A percentile compares a stretch with the other conserved stretches of the same genome.
phyloP scores from a whole-genome alignment of 2,329 filamentous ascomycete genomes.

The Aureobasidium sp. region DNA sequence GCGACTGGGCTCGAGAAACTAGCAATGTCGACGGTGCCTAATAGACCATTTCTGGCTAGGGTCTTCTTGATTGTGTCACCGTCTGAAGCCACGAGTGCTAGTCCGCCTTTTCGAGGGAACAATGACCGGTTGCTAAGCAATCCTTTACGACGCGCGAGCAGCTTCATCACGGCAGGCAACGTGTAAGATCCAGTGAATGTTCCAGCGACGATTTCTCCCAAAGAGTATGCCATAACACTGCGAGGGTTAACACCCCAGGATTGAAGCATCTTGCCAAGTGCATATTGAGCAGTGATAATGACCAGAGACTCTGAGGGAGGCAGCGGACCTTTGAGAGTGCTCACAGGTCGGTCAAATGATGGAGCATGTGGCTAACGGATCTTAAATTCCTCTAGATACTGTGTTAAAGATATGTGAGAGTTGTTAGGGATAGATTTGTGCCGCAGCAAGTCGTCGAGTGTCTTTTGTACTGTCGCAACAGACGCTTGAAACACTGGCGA shows the following conservation, averaged over 20 bases:
- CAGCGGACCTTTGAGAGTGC: background rate
- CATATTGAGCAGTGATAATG: conserved; percentile 1
- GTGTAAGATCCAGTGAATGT: conserved; percentile 3
- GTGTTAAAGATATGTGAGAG: background rate
- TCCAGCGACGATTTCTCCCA: background rate
- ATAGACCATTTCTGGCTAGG: background rate
- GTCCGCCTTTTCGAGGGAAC: background rate
- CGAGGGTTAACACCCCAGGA: background rate
- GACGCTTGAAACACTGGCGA: background rate
- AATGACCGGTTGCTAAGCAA: background rate
- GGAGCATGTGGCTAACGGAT: background rate
- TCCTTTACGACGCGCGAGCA: background rate
- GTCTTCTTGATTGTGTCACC: background rate
- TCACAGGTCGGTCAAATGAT: background rate
- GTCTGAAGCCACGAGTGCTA: background rate
- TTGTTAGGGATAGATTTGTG: background rate
- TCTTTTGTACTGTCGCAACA: background rate
- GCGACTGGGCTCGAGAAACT: background rate
- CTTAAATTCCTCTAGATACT: background rate
- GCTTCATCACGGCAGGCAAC: background rate
- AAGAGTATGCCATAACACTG: conserved; percentile 1
- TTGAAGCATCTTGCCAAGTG: background rate
- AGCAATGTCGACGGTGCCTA: conserved; percentile 1
- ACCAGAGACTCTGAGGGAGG: background rate
- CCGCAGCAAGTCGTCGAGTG: background rate